These are phyloP conservation scores for Sclerotinia trifoliorum DNA, from an alignment of 2,329 filamentous ascomycete species.

Conservation along the genomic window DNA sequence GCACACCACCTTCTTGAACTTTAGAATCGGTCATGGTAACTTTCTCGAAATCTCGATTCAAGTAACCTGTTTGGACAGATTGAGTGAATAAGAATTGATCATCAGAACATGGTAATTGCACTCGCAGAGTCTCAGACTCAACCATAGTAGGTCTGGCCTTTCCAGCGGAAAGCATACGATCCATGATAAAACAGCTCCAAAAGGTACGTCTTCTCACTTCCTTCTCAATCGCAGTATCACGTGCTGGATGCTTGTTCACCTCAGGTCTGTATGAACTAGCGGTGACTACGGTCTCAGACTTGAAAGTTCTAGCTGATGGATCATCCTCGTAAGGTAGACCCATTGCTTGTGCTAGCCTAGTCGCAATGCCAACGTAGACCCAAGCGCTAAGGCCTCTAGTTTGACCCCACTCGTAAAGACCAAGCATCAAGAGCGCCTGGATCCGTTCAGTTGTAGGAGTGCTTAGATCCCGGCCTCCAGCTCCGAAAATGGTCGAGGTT, in stretches of 20 bases:
- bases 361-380: constrained; percentile 64
- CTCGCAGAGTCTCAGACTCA: constrained; percentile 56
- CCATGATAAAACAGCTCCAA: constrained; percentile 72
- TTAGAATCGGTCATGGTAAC: constrained; percentile 42
- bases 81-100: constrained; percentile 61
- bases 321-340: constrained; percentile 58
- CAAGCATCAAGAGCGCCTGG: constrained; percentile 69
- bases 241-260: constrained; percentile 25
- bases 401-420: constrained; percentile 70
- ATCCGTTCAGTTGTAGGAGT: constrained; percentile 60
- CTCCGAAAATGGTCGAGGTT: constrained; percentile 48
- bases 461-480: constrained; percentile 49
- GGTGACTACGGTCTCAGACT: constrained; percentile 36
- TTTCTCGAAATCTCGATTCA: constrained; percentile 46
- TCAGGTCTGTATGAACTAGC: constrained; percentile 32
- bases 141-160: constrained; percentile 60
- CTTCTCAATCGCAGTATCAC: constrained; percentile 52
- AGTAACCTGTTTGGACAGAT: constrained; percentile 54
- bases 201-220: constrained; percentile 69
- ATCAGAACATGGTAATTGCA: constrained; percentile 68
- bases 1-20: constrained; percentile 35
- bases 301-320: constrained; percentile 34
- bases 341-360: constrained; percentile 57
- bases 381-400: constrained; percentile 61
- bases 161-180: constrained; percentile 66